Conservation (phyloP, 139 green algal species). For the Chlamydomonas schloesseri region DNA sequence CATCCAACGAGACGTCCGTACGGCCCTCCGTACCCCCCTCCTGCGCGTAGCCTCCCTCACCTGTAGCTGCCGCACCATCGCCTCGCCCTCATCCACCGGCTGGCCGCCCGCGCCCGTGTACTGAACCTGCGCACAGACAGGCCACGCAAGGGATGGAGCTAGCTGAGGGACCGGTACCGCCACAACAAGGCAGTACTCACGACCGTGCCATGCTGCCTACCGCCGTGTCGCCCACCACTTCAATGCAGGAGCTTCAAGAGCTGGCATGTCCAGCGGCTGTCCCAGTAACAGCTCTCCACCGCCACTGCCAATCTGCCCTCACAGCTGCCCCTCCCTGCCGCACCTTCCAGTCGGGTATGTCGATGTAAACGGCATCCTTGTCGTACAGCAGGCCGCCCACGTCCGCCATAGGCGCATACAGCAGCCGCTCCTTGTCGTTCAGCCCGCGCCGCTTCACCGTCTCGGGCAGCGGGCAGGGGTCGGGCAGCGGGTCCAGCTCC, state of each 20-base stretch:
- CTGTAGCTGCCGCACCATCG: conserved; percentile 92
- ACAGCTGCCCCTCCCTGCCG: background rate
- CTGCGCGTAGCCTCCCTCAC: background rate
- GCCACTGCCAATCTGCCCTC: too few species aligned
- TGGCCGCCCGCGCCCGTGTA: conserved; percentile 53
- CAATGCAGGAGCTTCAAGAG: too few species aligned
- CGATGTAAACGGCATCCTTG: conserved; percentile 97
- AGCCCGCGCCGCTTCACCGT: conserved; percentile 81
- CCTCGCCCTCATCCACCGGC: conserved; percentile 72
- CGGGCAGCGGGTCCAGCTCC: conserved; percentile 86
- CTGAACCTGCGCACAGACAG: conserved; percentile 71
- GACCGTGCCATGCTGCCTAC: too few species aligned
- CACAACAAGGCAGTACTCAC: too few species aligned
- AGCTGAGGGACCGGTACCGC: too few species aligned
- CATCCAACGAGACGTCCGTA: too few species aligned
- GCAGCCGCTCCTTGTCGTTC: conserved; percentile 88
- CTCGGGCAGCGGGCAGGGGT: conserved; percentile 96
- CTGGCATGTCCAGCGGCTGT: too few species aligned
- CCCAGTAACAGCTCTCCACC: too few species aligned
- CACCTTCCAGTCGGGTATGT: conserved; percentile 97
- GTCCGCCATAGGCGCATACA: conserved; percentile 98
- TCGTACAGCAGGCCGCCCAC: conserved; percentile 97
- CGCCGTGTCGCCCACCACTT: too few species aligned
- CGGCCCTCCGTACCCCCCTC: too few species aligned
- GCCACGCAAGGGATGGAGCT: too few species aligned